Evolutionary conservation across 2,329 filamentous ascomycete genomes (phyloP).

Genomic region (Clonostachys chloroleuca): DNA sequence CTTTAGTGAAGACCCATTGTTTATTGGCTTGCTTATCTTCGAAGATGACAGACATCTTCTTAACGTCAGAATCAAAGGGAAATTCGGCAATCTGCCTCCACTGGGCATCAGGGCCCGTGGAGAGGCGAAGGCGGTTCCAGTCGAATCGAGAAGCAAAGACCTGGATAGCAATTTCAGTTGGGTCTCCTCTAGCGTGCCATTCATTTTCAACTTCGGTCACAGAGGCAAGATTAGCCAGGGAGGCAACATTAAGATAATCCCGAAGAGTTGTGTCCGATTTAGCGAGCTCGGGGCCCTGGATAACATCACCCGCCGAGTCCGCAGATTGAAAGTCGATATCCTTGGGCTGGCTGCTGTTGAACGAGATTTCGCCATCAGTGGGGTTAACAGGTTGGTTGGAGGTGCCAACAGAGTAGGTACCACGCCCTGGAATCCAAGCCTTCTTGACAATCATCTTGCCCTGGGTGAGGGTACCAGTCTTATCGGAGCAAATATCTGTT

Average conservation of each 20-base stretch:
- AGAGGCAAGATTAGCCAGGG: slow-evolving; percentile 61
- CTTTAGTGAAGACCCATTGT: slow-evolving; percentile 49
- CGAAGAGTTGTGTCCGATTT: slow-evolving; percentile 41
- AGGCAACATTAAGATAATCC: slow-evolving; percentile 57
- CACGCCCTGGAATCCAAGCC: slow-evolving; percentile 43
- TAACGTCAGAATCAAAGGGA: slow-evolving; percentile 53
- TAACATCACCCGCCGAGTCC: slow-evolving; percentile 16
- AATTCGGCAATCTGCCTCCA: slow-evolving; percentile 44
- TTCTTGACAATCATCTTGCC: slow-evolving; percentile 51
- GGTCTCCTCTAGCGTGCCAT: slow-evolving; percentile 63
- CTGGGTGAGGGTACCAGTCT: slow-evolving; percentile 50
- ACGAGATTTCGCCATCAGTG: slow-evolving; percentile 38
- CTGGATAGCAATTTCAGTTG: slow-evolving; percentile 52
- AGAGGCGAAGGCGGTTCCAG: slow-evolving; percentile 25
- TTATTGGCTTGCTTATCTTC: slow-evolving; percentile 17
- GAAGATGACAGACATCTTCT: slow-evolving; percentile 55
- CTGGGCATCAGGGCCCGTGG: slow-evolving; percentile 10
- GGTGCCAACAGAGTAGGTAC: slow-evolving; percentile 38
- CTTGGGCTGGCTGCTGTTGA: slow-evolving; percentile 27
- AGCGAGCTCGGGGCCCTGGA: slow-evolving; percentile 22
- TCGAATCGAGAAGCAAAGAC: slow-evolving; percentile 51
- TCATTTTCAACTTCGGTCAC: slow-evolving; percentile 48
- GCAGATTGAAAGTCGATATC: slow-evolving; percentile 30
- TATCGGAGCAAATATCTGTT: slow-evolving; percentile 49
- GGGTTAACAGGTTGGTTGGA: slow-evolving; percentile 56